Evolutionary conservation across 176 grass and related monocot species (phyloP), one percentile per base, ranked within the genome.

Genomic region (Musa troglodytarum): DNA sequence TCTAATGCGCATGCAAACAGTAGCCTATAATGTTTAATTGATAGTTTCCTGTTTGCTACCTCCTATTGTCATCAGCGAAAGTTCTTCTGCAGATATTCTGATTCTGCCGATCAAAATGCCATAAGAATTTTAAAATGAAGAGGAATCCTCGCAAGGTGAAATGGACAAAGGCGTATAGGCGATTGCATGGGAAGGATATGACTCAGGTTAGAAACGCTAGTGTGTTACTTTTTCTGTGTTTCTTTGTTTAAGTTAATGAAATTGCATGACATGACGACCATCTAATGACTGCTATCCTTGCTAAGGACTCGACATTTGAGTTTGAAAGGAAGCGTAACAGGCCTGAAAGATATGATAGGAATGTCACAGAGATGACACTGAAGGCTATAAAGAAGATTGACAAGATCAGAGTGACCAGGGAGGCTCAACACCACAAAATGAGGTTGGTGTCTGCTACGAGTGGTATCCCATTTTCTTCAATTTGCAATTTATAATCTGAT

Each of bases 111-210:
- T 94, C 95, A 1, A 99, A 99, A 87, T 99, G 95, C 74, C 90
- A 99, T 81, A 99, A 99, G 77, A 99, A 99, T 62, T 99, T 99
- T 71, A 99, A 99, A 82, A 99, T 99, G 95, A 99, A 99, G 88
- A 94, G 95, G 79, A 99, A 99, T 83, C 95, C 95, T 87, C 91
- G 95, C 24, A 99, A 99, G 85, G 90, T 99, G 61, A 89, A 99
- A 50, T 99, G 95, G 95, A 99, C 91, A 2, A 99, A 99, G 65
- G 90, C 95, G 0, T 99, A 88, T 69, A 82, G 95, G 9, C 74
- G 76, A 23, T 74, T 89, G 73, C 96, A 79, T 69, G 96, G 96
- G 79, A 99, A 99, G 84, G 96, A 99, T 67, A 99, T 99, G 95
- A 94, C 91, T 10, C 76, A 92, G 83, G 93, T 92, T 43, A 43